A percentile compares a stretch with the other conserved stretches of the same genome.
Evolutionary conservation across 2,329 filamentous ascomycete genomes (phyloP).

Genomic region (Calonectria multiphialidica): DNA sequence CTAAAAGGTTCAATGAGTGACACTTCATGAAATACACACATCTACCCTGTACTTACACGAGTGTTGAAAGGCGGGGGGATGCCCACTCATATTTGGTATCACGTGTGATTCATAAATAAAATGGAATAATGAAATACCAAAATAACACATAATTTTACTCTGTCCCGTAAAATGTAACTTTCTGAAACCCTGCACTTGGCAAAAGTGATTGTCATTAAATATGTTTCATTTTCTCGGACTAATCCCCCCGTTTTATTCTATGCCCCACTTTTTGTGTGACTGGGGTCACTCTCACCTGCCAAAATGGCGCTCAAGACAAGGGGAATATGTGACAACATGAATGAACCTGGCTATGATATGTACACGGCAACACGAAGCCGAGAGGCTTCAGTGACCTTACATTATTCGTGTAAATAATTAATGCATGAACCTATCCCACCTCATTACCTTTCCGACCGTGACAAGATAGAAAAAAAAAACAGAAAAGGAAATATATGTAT

Average conservation of each 20-base stretch:
- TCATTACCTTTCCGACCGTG: conserved; percentile 15
- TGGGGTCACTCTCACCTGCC: neutral
- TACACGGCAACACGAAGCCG: conserved; percentile 30
- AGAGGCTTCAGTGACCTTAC: conserved; percentile 28
- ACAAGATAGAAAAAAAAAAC: neutral
- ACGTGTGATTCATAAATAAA: no score
- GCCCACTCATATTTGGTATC: no score
- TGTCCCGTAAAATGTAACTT: neutral
- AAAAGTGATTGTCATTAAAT: neutral
- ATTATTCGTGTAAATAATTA: conserved; percentile 32
- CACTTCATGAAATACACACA: neutral
- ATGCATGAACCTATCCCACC: conserved; percentile 11
- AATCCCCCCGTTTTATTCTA: neutral
- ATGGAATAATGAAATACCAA: no score
- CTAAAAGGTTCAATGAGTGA: neutral
- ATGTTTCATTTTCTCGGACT: neutral
- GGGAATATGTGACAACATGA: neutral
- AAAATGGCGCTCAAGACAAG: neutral
- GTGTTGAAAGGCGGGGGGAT: neutral
- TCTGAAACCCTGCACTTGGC: neutral
- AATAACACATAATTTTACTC: no score
- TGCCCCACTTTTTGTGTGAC: neutral
- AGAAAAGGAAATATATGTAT: conserved; percentile 2
- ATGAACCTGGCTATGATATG: conserved; percentile 3
- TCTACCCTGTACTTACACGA: neutral